Evolutionary conservation across 345 rosid species (phyloP).

Genomic region (Citrus unshiu): DNA sequence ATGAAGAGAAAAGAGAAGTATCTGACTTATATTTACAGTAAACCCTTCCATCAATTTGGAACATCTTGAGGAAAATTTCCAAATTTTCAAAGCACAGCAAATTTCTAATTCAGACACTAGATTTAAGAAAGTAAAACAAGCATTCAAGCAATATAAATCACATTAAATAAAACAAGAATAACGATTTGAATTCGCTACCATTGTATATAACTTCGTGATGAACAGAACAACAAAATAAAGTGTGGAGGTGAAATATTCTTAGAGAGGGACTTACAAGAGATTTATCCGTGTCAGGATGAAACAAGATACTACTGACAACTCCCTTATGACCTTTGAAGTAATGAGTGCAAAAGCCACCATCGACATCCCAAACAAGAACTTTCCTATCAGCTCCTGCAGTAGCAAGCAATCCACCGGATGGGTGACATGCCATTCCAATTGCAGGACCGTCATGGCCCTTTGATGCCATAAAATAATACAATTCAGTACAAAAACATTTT

Average conservation of each 20-base stretch:
- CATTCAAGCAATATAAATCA: neutral
- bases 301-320: constrained; percentile 67
- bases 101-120: neutral
- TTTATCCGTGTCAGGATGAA: constrained; percentile 69
- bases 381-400: constrained; percentile 98
- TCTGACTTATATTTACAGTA: neutral
- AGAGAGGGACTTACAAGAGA: constrained; percentile 53
- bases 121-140: neutral
- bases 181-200: neutral
- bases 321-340: constrained; percentile 92
- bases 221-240: neutral
- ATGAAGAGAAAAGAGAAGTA: neutral
- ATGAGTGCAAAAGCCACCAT: constrained; percentile 97
- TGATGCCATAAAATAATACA: constrained; percentile 12
- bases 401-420: constrained; percentile 89
- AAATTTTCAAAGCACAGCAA: neutral
- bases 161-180: neutral
- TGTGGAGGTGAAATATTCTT: neutral
- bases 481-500: neutral
- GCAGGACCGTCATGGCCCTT: constrained; percentile 96
- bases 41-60: neutral
- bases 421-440: constrained; percentile 90
- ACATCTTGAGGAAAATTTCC: neutral
- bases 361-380: constrained; percentile 97
- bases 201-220: neutral